Evolutionary conservation across 208 protist species (phyloP).

Genomic region (Leishmania amazonensis): DNA sequence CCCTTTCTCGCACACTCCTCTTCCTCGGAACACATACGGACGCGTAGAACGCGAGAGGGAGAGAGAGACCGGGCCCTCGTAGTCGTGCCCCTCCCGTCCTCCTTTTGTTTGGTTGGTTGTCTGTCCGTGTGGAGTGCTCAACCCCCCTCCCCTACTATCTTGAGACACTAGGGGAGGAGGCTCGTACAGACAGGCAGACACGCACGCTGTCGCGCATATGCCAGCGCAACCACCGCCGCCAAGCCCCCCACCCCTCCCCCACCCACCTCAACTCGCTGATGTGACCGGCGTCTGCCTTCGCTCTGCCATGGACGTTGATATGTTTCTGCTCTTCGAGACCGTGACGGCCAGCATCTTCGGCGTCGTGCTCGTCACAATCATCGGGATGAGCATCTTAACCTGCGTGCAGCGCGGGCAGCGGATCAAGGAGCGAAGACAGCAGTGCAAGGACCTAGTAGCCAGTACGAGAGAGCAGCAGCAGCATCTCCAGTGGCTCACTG

Average conservation of each 20-base stretch:
- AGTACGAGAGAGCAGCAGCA: slow-evolving; percentile 6
- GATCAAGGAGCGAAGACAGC: neutral
- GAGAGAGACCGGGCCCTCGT: no score
- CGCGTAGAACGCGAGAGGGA: neutral
- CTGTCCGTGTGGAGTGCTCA: neutral
- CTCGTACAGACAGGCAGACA: neutral
- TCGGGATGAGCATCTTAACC: slow-evolving; percentile 2
- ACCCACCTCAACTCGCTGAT: neutral
- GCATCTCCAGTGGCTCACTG: slow-evolving; percentile 13
- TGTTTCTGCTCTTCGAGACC: neutral
- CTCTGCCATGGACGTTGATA: neutral
- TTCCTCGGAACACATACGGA: neutral
- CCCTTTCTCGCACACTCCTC: neutral
- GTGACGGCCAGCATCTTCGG: slow-evolving; percentile 10
- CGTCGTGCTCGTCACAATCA: slow-evolving; percentile 5
- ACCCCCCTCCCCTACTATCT: neutral
- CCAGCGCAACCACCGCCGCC: neutral
- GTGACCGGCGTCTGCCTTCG: neutral
- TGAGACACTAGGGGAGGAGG: neutral
- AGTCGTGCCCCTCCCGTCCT: neutral
- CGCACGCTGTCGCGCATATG: neutral
- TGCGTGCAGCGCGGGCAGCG: neutral
- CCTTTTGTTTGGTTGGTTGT: neutral
- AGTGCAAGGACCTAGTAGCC: slow-evolving; percentile 4
- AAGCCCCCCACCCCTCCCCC: no score